Percentiles rank a stretch among this genome's conserved stretches.
These are phyloP conservation scores for Aschersonia sp. DNA, from an alignment of 2,329 filamentous ascomycete genomes.

Conservation along the genomic window DNA sequence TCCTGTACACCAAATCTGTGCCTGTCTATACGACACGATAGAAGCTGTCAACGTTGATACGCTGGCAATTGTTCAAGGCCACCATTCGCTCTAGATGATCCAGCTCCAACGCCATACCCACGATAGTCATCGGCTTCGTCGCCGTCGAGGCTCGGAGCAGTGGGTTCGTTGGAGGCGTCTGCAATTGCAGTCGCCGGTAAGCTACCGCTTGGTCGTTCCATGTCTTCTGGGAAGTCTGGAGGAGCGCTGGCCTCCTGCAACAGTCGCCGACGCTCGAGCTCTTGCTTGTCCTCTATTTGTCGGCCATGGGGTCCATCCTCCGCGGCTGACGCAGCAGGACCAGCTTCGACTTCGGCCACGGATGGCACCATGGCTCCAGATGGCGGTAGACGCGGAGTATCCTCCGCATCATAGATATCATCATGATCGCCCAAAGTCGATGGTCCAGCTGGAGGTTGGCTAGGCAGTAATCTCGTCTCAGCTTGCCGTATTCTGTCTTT, in stretches of 20 bases:
- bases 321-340: slow-evolving; percentile 29
- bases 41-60: slow-evolving; percentile 19
- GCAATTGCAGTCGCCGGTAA: slow-evolving; percentile 13
- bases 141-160: slow-evolving; percentile 41
- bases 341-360: slow-evolving; percentile 7
- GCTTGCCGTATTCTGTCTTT: slow-evolving; percentile 69
- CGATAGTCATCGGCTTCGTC: slow-evolving; percentile 35
- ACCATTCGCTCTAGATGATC: slow-evolving; percentile 7
- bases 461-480: slow-evolving; percentile 68
- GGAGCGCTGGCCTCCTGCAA: slow-evolving; percentile 51
- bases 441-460: slow-evolving; percentile 40
- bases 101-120: slow-evolving; percentile 12
- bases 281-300: slow-evolving; percentile 58
- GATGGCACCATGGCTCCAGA: slow-evolving; percentile 5
- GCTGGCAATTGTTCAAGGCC: slow-evolving; percentile 21
- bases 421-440: slow-evolving; percentile 31
- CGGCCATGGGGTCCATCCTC: slow-evolving; percentile 22
- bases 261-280: slow-evolving; percentile 54
- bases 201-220: slow-evolving; percentile 19
- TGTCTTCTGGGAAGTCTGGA: slow-evolving; percentile 40
- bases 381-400: slow-evolving; percentile 15
- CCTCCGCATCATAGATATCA: slow-evolving; percentile 34
- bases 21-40: too few species aligned
- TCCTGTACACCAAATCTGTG: too few species aligned
- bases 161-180: slow-evolving; percentile 20